Evolutionary conservation across 2,329 filamentous ascomycete genomes (phyloP), one percentile per base, ranked within the genome.

Genomic region (Mycosphaerella sp.): DNA sequence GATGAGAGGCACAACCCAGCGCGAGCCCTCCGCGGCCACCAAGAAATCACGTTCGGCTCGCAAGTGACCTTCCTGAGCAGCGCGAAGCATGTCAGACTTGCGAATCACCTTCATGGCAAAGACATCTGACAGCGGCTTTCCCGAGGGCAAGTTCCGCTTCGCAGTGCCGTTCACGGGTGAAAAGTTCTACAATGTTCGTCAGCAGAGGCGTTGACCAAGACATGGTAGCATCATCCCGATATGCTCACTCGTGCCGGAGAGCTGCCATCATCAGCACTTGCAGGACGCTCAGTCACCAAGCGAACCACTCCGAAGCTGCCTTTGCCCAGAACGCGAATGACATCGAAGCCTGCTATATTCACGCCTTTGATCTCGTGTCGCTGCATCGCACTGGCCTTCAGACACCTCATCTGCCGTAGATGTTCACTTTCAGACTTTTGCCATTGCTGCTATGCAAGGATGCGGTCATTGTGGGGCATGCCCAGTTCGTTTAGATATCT

Each of bases 91-190:
- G 53, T 89, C 84, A 0, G 89, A 89, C 68, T 98, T 98, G 54
- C 87, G 84, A 62, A 97, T 97, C 32, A 95, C 87, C 69, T 97
- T 97, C 92, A 97, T 96, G 11, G 93, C 93, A 69, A 86, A 97
- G 0, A 95, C 83, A 54, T 86, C 79, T 48, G 77, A 80, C 2
- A 67, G 55, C 9, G 65, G 62, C 51, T 65, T 65, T 38, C 65
- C 65, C 40, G 60, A 54, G 3, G 64, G 62, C 10, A 64, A 47
- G 26, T 63, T 64, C 31, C 59, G 57, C 31, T 59, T 62, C 8
- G 65, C 64, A 3, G 59, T 65, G 42, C 64, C 60, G 31, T 66
- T 62, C 23, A 59, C 51, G 39, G 59, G 57, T 38, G 59, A 59
- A 56, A 64, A 52, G 26, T 54, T 51, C 45, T 48, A 44, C 1